Conservation (phyloP, 148 eudicot species). For the Arbutus unedo region DNA sequence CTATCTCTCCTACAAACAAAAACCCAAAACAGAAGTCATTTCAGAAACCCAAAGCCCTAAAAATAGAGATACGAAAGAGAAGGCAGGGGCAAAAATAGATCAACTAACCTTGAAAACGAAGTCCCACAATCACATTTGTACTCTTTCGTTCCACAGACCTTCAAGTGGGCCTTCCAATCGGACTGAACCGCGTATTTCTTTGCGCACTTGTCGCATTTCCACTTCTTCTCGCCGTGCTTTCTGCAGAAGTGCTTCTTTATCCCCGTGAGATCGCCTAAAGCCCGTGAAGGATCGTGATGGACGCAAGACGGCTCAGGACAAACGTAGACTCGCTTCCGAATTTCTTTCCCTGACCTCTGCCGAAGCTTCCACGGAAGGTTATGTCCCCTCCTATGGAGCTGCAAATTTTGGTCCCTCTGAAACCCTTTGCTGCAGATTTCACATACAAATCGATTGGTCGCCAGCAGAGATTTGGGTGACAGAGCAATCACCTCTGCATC, state of each 20-base stretch:
- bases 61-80: background rate
- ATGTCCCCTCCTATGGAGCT: slow-evolving; percentile 23
- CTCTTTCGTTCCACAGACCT: slow-evolving; percentile 20
- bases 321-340: slow-evolving; percentile 17
- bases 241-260: slow-evolving; percentile 24
- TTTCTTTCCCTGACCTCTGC: slow-evolving; percentile 18
- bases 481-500: slow-evolving; percentile 23
- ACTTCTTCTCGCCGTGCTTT: slow-evolving; percentile 24
- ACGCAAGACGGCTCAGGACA: slow-evolving; percentile 18
- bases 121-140: slow-evolving; percentile 24
- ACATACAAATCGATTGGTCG: slow-evolving; percentile 19
- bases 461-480: slow-evolving; percentile 16
- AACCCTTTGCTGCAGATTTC: slow-evolving; percentile 26
- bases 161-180: slow-evolving; percentile 22
- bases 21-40: background rate
- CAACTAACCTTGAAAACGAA: slow-evolving; percentile 19
- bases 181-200: slow-evolving; percentile 25
- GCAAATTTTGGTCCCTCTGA: slow-evolving; percentile 22
- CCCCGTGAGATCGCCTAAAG: slow-evolving; percentile 20
- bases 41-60: background rate
- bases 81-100: background rate
- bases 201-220: slow-evolving; percentile 20
- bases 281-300: slow-evolving; percentile 21
- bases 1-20: slow-evolving; percentile 18
- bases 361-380: slow-evolving; percentile 23